Conservation (phyloP, 2,329 filamentous ascomycete species). For the Pseudogymnoascus sp. region DNA sequence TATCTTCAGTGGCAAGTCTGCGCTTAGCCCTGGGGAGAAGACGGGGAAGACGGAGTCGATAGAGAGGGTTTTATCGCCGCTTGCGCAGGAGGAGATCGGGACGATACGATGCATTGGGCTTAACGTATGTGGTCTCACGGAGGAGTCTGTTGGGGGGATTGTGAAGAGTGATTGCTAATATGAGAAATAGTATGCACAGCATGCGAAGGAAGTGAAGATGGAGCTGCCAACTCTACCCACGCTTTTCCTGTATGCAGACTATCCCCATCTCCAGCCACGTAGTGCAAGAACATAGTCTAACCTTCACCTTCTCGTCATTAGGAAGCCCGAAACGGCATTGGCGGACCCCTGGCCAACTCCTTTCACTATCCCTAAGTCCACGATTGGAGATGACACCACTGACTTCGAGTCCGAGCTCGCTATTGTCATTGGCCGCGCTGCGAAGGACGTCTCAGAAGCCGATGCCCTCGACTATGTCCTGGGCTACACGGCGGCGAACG, state of each 20-base stretch:
- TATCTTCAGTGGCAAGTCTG: constrained; percentile 52
- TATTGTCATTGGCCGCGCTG: constrained; percentile 40
- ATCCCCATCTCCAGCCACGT: background rate
- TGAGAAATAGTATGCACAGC: constrained; percentile 35
- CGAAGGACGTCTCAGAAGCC: constrained; percentile 40
- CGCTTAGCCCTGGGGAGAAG: constrained; percentile 45
- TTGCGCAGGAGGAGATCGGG: constrained; percentile 37
- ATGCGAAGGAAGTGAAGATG: constrained; percentile 40
- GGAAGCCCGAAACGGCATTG: constrained; percentile 8
- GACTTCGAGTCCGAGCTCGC: constrained; percentile 46
- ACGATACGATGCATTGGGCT: constrained; percentile 45
- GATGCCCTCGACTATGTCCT: constrained; percentile 45
- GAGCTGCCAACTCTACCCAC: constrained; percentile 37
- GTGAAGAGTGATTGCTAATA: background rate
- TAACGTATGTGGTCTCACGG: constrained; percentile 32
- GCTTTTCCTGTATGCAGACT: constrained; percentile 23
- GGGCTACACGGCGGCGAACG: constrained; percentile 51
- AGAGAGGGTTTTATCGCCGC: constrained; percentile 34
- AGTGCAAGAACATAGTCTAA: background rate
- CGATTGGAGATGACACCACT: constrained; percentile 36
- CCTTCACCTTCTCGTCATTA: constrained; percentile 17
- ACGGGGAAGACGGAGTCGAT: constrained; percentile 42
- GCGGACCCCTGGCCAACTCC: constrained; percentile 27
- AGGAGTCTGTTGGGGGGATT: background rate
- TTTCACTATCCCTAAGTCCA: constrained; percentile 39